A percentile compares a stretch with the other conserved stretches of the same genome.
Conservation (phyloP, 176 grass and related monocot genomes). For the Carex myosuroides region DNA sequence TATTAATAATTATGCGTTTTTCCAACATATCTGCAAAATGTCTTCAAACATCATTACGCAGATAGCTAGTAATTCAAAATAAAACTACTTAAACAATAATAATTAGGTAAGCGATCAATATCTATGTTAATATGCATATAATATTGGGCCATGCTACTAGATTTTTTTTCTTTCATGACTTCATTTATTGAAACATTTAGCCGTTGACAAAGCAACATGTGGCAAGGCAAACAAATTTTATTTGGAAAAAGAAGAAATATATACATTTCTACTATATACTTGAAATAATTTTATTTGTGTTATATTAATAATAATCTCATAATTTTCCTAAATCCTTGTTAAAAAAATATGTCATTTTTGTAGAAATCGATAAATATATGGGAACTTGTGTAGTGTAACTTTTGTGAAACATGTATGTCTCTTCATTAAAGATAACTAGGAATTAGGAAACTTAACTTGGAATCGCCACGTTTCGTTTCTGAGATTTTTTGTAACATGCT, state of each 20-base stretch:
- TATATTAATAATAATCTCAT: background rate
- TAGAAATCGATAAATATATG: background rate
- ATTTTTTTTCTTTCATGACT: background rate
- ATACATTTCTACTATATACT: background rate
- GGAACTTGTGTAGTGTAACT: background rate
- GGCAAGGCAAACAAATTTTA: background rate
- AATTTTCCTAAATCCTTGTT: background rate
- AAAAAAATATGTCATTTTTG: background rate
- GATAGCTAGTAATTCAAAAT: too few species aligned
- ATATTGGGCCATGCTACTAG: background rate
- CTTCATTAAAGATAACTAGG: too few species aligned
- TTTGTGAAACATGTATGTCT: too few species aligned
- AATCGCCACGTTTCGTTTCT: too few species aligned
- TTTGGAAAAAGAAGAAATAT: background rate
- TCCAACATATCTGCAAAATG: too few species aligned
- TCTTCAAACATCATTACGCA: too few species aligned
- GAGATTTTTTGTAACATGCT: too few species aligned
- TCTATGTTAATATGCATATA: constrained; percentile 17
- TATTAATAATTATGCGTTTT: too few species aligned
- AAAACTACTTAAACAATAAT: too few species aligned
- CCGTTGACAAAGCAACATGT: background rate
- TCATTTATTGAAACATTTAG: background rate
- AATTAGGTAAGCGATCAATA: background rate
- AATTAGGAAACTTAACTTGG: too few species aligned
- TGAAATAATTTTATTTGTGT: background rate